Conservation (phyloP, 805 yeast genomes). For the Saccharomycopsis javanensis region DNA sequence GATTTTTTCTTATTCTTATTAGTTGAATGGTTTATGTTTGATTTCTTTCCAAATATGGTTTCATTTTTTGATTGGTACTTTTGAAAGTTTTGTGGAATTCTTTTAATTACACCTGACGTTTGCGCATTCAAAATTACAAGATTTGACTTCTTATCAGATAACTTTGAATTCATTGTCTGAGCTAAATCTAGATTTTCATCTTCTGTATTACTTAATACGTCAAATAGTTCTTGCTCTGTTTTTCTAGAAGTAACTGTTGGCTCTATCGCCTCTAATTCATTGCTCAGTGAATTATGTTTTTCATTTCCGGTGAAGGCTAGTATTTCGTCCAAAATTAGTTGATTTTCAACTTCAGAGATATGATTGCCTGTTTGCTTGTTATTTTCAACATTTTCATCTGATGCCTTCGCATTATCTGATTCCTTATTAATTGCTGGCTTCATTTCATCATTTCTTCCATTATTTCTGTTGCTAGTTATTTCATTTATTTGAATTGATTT, state of each 20-base stretch:
- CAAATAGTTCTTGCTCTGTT: not conserved
- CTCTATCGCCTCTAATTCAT: not conserved
- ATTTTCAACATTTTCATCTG: not conserved
- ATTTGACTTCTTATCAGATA: not conserved
- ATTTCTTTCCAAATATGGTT: not conserved
- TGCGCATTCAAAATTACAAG: not conserved
- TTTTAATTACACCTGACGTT: slow-evolving; percentile 3
- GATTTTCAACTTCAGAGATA: not conserved
- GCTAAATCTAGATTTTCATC: not conserved
- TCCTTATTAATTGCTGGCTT: not conserved
- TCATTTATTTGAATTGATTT: not conserved
- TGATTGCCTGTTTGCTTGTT: not conserved
- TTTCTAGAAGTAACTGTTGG: not conserved
- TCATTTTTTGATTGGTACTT: slow-evolving; percentile 1
- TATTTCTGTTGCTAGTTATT: not conserved
- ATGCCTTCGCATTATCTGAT: not conserved
- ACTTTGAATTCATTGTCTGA: not conserved
- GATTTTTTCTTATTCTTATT: not conserved
- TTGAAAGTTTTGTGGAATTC: not conserved
- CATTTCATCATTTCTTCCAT: not conserved
- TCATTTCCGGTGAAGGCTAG: not conserved
- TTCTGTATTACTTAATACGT: not conserved
- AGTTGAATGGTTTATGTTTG: not conserved
- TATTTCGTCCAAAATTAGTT: not conserved
- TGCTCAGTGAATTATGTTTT: not conserved